These are phyloP conservation scores for Teratosphaeriaceae sp. DNA, from an alignment of 2,329 filamentous ascomycete species.

Conservation along the genomic window DNA sequence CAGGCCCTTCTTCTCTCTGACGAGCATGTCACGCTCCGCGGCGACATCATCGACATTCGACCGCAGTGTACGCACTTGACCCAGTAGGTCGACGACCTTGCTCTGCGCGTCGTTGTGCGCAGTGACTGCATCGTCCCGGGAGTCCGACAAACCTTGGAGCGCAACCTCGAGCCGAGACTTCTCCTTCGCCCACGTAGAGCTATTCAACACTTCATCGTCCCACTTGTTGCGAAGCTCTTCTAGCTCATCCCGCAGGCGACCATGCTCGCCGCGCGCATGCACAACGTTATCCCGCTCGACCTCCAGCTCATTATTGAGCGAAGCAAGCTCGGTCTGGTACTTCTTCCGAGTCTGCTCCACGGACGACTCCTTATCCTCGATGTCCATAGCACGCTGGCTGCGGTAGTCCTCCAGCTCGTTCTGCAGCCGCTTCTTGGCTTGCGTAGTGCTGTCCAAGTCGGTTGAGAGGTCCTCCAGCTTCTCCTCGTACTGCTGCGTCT, in stretches of 20 bases:
- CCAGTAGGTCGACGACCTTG: conserved; percentile 84
- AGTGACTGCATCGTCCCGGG: conserved; percentile 86
- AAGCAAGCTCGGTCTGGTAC: conserved; percentile 88
- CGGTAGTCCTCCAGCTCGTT: conserved; percentile 97
- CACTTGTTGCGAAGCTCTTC: conserved; percentile 93
- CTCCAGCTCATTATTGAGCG: conserved; percentile 85
- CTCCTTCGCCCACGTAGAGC: conserved; percentile 97
- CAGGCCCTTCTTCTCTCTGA: conserved; percentile 84
- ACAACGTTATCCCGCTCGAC: conserved; percentile 86
- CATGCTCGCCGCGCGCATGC: conserved; percentile 76
- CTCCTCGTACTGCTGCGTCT: conserved; percentile 85
- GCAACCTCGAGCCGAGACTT: conserved; percentile 88
- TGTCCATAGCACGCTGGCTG: conserved; percentile 87
- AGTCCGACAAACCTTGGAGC: conserved; percentile 78
- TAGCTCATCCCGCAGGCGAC: conserved; percentile 85
- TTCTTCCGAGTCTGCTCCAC: conserved; percentile 98
- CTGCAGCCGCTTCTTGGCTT: conserved; percentile 89
- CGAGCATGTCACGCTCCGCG: conserved; percentile 74
- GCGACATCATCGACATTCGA: conserved; percentile 79
- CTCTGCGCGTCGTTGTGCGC: conserved; percentile 93
- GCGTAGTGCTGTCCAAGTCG: conserved; percentile 75
- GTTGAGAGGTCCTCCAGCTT: conserved; percentile 86
- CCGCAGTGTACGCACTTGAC: conserved; percentile 79
- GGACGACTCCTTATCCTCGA: conserved; percentile 92
- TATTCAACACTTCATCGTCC: conserved; percentile 97